Percentiles rank a stretch among this genome's conserved stretches.
Evolutionary conservation across 2,329 filamentous ascomycete genomes (phyloP).

Genomic region (Verticillium albo-atrum): DNA sequence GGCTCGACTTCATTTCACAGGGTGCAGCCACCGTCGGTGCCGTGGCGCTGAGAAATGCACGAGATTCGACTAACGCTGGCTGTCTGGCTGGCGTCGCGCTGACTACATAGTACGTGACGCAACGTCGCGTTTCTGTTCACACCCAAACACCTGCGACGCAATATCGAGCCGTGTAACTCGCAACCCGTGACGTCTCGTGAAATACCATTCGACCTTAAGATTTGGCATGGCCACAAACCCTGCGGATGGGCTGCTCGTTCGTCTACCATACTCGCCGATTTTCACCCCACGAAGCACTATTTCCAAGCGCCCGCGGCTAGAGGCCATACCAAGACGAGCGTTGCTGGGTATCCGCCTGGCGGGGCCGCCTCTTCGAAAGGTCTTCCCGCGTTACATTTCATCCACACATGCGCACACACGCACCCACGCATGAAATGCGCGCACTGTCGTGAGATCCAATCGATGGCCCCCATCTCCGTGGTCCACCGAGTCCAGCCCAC

Average conservation of each 20-base stretch:
- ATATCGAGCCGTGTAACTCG: background rate
- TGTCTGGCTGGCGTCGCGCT: background rate
- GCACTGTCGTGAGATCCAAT: background rate
- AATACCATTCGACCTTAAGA: too few species aligned
- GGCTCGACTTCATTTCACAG: background rate
- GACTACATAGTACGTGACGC: background rate
- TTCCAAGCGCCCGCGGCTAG: background rate
- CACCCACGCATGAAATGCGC: background rate
- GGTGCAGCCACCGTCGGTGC: background rate
- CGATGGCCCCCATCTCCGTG: background rate
- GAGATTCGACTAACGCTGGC: background rate
- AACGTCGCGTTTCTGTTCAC: background rate
- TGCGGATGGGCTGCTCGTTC: too few species aligned
- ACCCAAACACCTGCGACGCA: background rate
- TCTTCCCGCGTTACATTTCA: background rate
- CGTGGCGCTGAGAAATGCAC: background rate
- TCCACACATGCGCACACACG: background rate
- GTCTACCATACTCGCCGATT: too few species aligned
- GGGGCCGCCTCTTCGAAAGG: background rate
- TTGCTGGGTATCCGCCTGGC: background rate
- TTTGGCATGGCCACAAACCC: too few species aligned
- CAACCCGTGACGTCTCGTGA: background rate
- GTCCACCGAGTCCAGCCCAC: background rate
- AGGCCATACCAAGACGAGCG: background rate
- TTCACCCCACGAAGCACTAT: background rate